Base-by-base conservation (phyloP, 192 early-diverging fungal species). In the Coemansia sp. region DNA sequence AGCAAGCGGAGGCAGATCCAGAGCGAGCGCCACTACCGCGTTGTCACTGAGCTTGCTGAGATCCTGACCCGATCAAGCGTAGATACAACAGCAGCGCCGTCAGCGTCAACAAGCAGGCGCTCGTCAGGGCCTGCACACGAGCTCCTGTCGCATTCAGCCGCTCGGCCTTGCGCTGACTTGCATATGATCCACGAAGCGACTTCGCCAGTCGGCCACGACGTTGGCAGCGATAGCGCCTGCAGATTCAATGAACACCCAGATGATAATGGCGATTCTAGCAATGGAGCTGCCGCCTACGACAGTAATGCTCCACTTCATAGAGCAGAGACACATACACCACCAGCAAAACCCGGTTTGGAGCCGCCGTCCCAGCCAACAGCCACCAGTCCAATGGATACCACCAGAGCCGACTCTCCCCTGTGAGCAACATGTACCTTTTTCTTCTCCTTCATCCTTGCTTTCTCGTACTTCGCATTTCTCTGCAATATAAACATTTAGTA, bases 1-100 rank as follows among this genome's bases (percentile, higher is more conserved):
- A 75, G 78, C 60, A 65, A 56, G 26, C 78, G 78, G 16, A 43
- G 78, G n/a, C 69, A 75, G 49, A 26, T 63, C 58, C 78, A 81
- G 55, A 81, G 78, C 66, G 73, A 81, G 53, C 65, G 78, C 3
- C 78, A 81, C 60, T 62, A 70, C 65, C 40, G 64, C 8, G 57
- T 81, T 3, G 73, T 75, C 15, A 59, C 64, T n/a, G 73, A 69
- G 26, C 70, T 81, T 65, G 73, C 78, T 4, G 70, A 75, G 21
- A 71, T 81, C 23, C 63, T 74, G 64, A 52, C 70, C 26, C 77
- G 56, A 28, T 58, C 75, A 2, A 53, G 66, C 25, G 52, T 63
- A 35, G 53, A 70, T 6, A 35, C 71, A 12, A 63, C 71, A 7
- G 72, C 61, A 15, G 61, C 71, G 23, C 61, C 61, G 33, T 74